These are phyloP conservation scores for Sugiyamaella boreocaroliniensis DNA, from an alignment of 805 yeast species.

Conservation along the genomic window DNA sequence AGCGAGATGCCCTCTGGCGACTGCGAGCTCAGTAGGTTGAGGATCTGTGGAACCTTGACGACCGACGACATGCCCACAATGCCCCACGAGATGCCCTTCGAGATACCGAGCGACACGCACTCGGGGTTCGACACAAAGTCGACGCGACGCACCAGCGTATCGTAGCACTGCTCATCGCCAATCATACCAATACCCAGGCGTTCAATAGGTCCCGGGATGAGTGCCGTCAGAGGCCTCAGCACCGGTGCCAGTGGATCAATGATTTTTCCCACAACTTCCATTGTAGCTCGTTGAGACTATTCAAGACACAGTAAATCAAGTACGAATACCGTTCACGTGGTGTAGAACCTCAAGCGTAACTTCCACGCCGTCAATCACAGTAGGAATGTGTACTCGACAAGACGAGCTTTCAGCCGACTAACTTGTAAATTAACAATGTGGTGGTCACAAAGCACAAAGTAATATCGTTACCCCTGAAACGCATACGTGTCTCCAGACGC, in stretches of 20 bases:
- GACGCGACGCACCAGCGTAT: conserved; percentile 19
- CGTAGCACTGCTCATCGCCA: conserved; percentile 22
- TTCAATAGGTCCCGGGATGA: conserved; percentile 22
- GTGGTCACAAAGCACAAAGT: background rate
- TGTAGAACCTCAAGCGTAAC: too few relatives aligned
- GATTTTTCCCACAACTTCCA: conserved; percentile 1
- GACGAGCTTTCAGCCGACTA: background rate
- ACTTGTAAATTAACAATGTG: too few relatives aligned
- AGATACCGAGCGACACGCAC: conserved; percentile 28
- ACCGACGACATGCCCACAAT: conserved; percentile 34
- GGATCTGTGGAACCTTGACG: conserved; percentile 39
- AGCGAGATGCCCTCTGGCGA: conserved; percentile 36
- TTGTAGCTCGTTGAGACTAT: too few relatives aligned
- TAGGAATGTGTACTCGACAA: background rate
- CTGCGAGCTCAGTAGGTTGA: conserved; percentile 27
- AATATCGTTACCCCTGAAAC: background rate
- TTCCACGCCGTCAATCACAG: too few relatives aligned
- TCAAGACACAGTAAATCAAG: too few relatives aligned
- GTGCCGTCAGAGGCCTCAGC: conserved; percentile 15
- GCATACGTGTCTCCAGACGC: background rate
- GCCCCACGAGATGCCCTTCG: conserved; percentile 33
- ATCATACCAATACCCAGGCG: conserved; percentile 18
- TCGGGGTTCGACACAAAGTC: conserved; percentile 21
- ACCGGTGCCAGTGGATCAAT: conserved; percentile 14
- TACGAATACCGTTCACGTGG: too few relatives aligned